Evolutionary conservation across 2,329 filamentous ascomycete species (phyloP).

Genomic region (Westerdykella sp.): DNA sequence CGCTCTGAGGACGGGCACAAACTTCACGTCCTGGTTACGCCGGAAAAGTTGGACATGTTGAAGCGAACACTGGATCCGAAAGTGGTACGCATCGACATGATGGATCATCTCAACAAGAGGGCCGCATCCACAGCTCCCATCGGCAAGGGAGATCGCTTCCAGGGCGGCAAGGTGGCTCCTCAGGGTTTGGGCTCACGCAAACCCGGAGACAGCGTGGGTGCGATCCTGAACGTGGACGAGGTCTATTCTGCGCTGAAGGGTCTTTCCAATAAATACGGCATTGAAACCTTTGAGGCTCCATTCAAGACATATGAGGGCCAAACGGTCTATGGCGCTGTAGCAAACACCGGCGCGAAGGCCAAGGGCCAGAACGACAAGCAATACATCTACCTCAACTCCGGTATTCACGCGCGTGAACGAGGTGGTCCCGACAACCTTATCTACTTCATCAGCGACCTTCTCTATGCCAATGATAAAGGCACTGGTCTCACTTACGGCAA

Average conservation of each 20-base stretch:
- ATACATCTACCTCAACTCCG: constrained; percentile 49
- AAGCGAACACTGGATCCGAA: constrained; percentile 21
- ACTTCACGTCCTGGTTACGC: constrained; percentile 26
- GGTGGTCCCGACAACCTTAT: constrained; percentile 53
- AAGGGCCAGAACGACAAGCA: constrained; percentile 31
- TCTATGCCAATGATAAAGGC: constrained; percentile 47
- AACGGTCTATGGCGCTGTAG: constrained; percentile 35
- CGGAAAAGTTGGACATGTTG: constrained; percentile 16
- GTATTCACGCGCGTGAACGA: constrained; percentile 54
- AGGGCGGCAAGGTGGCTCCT: constrained; percentile 39
- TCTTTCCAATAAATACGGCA: constrained; percentile 39
- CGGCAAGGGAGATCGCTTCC: constrained; percentile 38
- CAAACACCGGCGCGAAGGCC: constrained; percentile 41
- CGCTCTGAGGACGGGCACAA: constrained; percentile 25
- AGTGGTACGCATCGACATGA: constrained; percentile 17
- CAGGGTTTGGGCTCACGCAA: constrained; percentile 39
- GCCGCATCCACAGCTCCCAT: constrained; percentile 26
- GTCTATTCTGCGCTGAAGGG: constrained; percentile 42
- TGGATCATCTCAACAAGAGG: constrained; percentile 23
- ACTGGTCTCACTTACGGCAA: constrained; percentile 49
- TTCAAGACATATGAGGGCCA: constrained; percentile 41
- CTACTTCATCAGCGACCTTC: constrained; percentile 53
- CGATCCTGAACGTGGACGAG: constrained; percentile 44
- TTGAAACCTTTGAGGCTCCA: constrained; percentile 41
- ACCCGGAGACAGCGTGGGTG: constrained; percentile 29